Evolutionary conservation across 139 green algal genomes (phyloP), one percentile per base, ranked within the genome.

Genomic region (Coccomyxa sp.): DNA sequence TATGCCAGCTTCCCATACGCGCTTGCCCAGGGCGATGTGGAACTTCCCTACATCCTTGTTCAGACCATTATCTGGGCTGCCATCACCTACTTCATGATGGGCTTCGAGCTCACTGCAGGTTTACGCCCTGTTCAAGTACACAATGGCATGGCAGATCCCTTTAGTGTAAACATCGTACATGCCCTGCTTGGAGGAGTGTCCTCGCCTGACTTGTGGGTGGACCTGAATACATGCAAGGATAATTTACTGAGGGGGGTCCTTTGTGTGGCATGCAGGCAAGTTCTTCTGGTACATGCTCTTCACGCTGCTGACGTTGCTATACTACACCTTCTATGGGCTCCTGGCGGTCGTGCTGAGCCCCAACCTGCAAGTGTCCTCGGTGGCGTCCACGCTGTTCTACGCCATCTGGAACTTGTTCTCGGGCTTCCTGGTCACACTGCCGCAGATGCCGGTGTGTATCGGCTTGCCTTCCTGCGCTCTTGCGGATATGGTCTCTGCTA

Each of bases 241-340:
- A n/a, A 7, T 51, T 11, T 51, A 7, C 38, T 51, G 38, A 51
- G 38, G 38, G n/a, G 38, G 38, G 38, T 51, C 7, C 38, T 51
- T 51, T 31, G 38, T 17, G 17, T 59, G 68, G 13, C 13, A 17
- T 80, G 83, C 86, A 32, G 68, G 23, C 76, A 92, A 93, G 79
- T 94, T 94, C 82, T 94, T 89, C 83, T 93, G 84, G 85, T 94
- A 92, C 80, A n/a, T 79, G 16, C 76, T 94, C 57, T 91, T 89
- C 78, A 93, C 90, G 28, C 88, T 85, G 66, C 82, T 94, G 66
- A 92, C 90, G 10, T 83, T 94, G 51, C 75, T 82, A 27, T 86
- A 87, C 45, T 94, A 93, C 85, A 94, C 90, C 30, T 88, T 82
- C 77, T 94, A 87, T 76, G 90, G 90, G 25, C 85, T 90, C 15